Evolutionary conservation across 2,329 filamentous ascomycete genomes (phyloP).

Genomic region (Hansfordia pulvinata): DNA sequence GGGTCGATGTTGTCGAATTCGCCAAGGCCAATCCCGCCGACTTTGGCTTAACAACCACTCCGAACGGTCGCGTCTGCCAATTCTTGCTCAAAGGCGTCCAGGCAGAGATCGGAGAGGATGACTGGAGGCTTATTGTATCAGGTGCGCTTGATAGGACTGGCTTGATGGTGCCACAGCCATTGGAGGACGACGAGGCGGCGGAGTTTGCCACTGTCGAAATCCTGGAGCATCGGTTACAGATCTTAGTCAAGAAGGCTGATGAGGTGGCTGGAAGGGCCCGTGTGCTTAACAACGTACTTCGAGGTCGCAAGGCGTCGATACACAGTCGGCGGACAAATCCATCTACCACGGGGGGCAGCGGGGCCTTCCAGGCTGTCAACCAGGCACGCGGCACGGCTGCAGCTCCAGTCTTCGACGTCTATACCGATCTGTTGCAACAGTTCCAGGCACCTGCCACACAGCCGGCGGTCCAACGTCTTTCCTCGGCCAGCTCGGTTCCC

Average conservation of each 20-base stretch:
- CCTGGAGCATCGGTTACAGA: constrained; percentile 61
- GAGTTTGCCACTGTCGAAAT: constrained; percentile 77
- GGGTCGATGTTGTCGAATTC: constrained; percentile 78
- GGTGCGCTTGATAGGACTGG: constrained; percentile 62
- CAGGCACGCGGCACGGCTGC: constrained; percentile 14
- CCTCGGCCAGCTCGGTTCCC: constrained; percentile 15
- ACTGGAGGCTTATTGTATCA: constrained; percentile 72
- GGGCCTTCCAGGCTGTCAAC: constrained; percentile 22
- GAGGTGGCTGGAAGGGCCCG: constrained; percentile 50
- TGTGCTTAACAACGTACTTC: constrained; percentile 70
- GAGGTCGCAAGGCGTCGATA: constrained; percentile 62
- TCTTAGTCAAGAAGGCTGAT: constrained; percentile 70
- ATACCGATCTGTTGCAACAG: constrained; percentile 41
- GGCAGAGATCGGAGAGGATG: constrained; percentile 78
- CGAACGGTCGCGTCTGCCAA: constrained; percentile 63
- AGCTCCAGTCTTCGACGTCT: constrained; percentile 28
- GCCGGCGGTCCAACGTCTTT: constrained; percentile 9
- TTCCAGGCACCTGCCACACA: constrained; percentile 22
- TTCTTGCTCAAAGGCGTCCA: constrained; percentile 71
- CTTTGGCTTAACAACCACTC: constrained; percentile 56
- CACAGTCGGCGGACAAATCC: constrained; percentile 41
- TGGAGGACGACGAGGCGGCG: constrained; percentile 75
- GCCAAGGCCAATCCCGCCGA: constrained; percentile 68
- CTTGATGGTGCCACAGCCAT: constrained; percentile 66
- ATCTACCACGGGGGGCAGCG: constrained; percentile 15